Percentiles rank a stretch among this genome's conserved stretches.
Conservation (phyloP, 345 rosid species). For the Reutealis trisperma region DNA sequence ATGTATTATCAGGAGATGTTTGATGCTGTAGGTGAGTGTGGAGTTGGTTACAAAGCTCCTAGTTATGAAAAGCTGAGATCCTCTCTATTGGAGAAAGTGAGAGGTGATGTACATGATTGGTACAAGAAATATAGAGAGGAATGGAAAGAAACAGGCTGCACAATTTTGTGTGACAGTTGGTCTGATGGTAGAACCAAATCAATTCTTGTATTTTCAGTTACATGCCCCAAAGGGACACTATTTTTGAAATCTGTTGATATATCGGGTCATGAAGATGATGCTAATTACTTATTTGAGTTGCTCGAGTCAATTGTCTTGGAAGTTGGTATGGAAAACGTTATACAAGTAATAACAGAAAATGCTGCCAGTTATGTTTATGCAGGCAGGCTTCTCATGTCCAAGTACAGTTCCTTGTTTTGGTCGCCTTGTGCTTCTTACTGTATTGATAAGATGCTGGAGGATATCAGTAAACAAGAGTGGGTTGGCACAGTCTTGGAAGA, state of each 20-base stretch:
- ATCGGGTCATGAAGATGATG: conserved; percentile 34
- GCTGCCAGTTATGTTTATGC: conserved; percentile 23
- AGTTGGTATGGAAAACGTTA: conserved; percentile 28
- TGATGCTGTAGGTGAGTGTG: conserved; percentile 30
- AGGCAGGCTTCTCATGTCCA: conserved; percentile 33
- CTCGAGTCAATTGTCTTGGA: conserved; percentile 30
- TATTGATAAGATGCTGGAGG: conserved; percentile 34
- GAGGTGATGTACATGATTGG: conserved; percentile 22
- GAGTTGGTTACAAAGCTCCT: conserved; percentile 30
- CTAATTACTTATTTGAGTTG: conserved; percentile 30
- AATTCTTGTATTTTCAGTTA: conserved; percentile 21
- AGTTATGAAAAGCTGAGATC: conserved; percentile 29
- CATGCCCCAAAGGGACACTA: conserved; percentile 29
- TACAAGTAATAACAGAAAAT: conserved; percentile 28
- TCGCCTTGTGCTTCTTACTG: conserved; percentile 33
- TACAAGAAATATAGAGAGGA: conserved; percentile 28
- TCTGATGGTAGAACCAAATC: conserved; percentile 25
- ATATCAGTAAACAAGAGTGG: conserved; percentile 29
- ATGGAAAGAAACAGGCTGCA: conserved; percentile 34
- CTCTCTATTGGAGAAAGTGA: conserved; percentile 22
- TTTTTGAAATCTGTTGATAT: conserved; percentile 33
- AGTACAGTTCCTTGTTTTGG: conserved; percentile 33
- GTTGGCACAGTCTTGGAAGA: conserved; percentile 24
- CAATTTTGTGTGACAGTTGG: conserved; percentile 30
- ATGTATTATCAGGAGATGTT: conserved; percentile 32